A percentile compares a stretch with the other conserved stretches of the same genome.
Conservation (phyloP, 805 yeast genomes). For the Candida stauntonica region DNA sequence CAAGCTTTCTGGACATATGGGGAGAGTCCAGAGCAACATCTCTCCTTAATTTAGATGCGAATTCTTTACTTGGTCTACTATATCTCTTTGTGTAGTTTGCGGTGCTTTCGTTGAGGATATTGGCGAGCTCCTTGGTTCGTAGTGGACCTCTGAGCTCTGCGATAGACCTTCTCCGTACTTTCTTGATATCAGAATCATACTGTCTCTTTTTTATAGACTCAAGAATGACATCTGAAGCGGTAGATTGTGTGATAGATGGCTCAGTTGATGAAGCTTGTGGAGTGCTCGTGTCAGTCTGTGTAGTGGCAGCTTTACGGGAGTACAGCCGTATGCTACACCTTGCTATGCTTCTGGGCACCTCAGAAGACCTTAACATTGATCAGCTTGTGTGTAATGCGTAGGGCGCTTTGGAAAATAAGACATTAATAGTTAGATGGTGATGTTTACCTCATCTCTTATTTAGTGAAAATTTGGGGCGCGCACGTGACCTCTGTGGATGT, state of each 20-base stretch:
- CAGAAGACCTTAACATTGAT: too few species aligned
- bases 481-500: too few species aligned
- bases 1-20: background rate
- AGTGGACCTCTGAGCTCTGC: constrained; percentile 17
- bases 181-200: constrained; percentile 2
- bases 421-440: too few species aligned
- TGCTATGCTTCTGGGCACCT: background rate
- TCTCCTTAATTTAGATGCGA: constrained; percentile 5
- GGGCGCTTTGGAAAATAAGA: too few species aligned
- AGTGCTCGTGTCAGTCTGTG: background rate
- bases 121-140: constrained; percentile 4
- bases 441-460: too few species aligned
- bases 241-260: background rate
- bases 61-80: constrained; percentile 10
- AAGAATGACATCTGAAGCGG: background rate
- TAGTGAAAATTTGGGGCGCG: too few species aligned
- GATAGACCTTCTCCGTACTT: constrained; percentile 13
- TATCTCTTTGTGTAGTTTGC: constrained; percentile 7
- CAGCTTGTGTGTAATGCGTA: too few species aligned
- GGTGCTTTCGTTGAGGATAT: constrained; percentile 10
- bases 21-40: background rate
- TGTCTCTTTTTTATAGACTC: background rate
- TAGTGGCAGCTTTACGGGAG: background rate
- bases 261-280: background rate
- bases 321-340: too few species aligned